Conservation (phyloP, 73 alveolate species). For the Paramecium sexaurelia region DNA sequence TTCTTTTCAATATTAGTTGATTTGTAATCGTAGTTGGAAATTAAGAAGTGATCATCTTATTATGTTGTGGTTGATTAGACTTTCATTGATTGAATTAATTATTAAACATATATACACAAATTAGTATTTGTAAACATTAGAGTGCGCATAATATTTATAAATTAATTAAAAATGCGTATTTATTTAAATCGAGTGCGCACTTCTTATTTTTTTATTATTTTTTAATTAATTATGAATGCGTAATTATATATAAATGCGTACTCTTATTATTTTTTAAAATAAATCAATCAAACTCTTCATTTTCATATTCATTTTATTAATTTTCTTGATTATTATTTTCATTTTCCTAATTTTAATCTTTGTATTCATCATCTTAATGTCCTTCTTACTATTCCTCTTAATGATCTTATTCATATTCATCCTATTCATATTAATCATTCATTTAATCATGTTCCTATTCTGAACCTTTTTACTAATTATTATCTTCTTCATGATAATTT, state of each 20-base stretch:
- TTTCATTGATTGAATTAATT: constrained; percentile 41
- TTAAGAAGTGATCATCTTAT: constrained; percentile 56
- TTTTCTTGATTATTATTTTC: neutral
- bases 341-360: neutral
- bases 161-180: neutral
- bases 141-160: neutral
- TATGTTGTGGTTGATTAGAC: constrained; percentile 59
- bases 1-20: constrained; percentile 58
- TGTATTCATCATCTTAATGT: neutral
- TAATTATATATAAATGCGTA: neutral
- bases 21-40: constrained; percentile 65
- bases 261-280: constrained; percentile 4
- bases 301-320: constrained; percentile 13
- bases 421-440: neutral
- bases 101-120: neutral
- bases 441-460: neutral
- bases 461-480: neutral
- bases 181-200: neutral
- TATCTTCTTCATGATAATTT: neutral
- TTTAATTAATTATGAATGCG: constrained; percentile 12
- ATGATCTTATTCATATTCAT: constrained; percentile 1
- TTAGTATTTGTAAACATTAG: neutral
- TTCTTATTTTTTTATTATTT: neutral
- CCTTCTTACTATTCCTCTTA: constrained; percentile 4
- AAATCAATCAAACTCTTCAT: constrained; percentile 41